Evolutionary conservation across 2,329 filamentous ascomycete species (phyloP).

Genomic region (Waltergamsia citrina): DNA sequence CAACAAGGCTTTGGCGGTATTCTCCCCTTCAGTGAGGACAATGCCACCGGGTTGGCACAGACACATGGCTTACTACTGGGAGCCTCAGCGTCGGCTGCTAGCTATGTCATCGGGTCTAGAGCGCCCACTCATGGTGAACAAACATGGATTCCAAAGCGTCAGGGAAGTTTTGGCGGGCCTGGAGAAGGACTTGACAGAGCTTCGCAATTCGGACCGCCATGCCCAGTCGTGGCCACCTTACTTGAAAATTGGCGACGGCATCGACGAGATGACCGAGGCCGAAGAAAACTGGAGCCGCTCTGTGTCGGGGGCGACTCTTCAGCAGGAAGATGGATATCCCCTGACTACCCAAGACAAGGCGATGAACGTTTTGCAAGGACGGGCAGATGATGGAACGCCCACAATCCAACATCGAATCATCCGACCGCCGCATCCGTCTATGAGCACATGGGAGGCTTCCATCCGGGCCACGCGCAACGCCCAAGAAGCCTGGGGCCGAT

Average conservation of each 20-base stretch:
- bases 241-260: conserved; percentile 44
- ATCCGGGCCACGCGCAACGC: conserved; percentile 50
- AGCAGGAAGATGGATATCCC: conserved; percentile 47
- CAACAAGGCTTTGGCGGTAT: conserved; percentile 2
- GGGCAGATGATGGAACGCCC: conserved; percentile 37
- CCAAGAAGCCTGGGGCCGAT: conserved; percentile 49
- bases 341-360: conserved; percentile 35
- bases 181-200: conserved; percentile 42
- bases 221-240: conserved; percentile 52
- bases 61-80: conserved; percentile 6
- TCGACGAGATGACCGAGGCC: conserved; percentile 42
- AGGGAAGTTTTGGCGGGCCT: conserved; percentile 41
- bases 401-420: conserved; percentile 40
- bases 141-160: conserved; percentile 43
- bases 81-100: conserved; percentile 31
- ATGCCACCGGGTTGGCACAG: conserved; percentile 2
- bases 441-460: conserved; percentile 41
- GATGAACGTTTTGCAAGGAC: conserved; percentile 43
- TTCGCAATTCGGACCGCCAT: conserved; percentile 35
- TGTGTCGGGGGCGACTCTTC: conserved; percentile 40
- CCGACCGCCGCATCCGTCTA: conserved; percentile 8
- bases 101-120: conserved; percentile 37
- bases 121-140: conserved; percentile 39
- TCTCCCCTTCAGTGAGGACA: not conserved
- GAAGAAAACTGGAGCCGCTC: conserved; percentile 45